Evolutionary conservation across 2,329 filamentous ascomycete genomes (phyloP).

Genomic region (Graphiopsis chlorocephala): DNA sequence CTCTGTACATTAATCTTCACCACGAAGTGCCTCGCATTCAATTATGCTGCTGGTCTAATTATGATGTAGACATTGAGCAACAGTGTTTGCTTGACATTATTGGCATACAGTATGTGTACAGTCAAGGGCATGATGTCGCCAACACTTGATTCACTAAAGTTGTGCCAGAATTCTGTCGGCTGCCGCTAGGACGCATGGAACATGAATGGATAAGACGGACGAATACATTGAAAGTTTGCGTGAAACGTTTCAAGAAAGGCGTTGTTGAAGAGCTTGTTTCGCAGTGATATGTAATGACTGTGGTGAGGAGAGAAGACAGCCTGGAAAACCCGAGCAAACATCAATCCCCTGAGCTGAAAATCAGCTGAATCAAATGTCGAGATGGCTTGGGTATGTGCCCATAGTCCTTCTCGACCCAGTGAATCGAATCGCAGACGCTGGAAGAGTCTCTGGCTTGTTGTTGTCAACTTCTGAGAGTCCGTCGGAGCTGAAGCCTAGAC

Average conservation of each 20-base stretch:
- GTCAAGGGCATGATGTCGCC: no score
- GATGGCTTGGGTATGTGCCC: not conserved
- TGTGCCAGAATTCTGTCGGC: no score
- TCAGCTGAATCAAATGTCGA: not conserved
- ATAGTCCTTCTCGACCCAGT: not conserved
- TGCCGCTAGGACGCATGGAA: no score
- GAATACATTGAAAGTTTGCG: not conserved
- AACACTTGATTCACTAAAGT: no score
- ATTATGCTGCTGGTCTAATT: no score
- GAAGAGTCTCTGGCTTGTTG: not conserved
- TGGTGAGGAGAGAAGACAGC: not conserved
- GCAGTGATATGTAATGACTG: not conserved
- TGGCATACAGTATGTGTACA: no score
- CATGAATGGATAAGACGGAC: not conserved
- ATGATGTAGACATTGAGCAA: no score
- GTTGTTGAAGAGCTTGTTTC: not conserved
- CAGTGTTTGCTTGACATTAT: no score
- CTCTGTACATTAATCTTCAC: no score
- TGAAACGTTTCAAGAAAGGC: no score
- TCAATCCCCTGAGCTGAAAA: not conserved
- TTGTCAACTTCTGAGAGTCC: not conserved
- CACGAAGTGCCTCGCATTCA: not conserved
- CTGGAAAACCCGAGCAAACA: not conserved
- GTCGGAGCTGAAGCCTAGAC: not conserved
- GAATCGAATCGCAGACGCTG: not conserved